Percentiles rank a stretch among this genome's conserved stretches.
Evolutionary conservation across 1,284 basidiomycete genomes (phyloP).

Genomic region (Dichomitus squalens): DNA sequence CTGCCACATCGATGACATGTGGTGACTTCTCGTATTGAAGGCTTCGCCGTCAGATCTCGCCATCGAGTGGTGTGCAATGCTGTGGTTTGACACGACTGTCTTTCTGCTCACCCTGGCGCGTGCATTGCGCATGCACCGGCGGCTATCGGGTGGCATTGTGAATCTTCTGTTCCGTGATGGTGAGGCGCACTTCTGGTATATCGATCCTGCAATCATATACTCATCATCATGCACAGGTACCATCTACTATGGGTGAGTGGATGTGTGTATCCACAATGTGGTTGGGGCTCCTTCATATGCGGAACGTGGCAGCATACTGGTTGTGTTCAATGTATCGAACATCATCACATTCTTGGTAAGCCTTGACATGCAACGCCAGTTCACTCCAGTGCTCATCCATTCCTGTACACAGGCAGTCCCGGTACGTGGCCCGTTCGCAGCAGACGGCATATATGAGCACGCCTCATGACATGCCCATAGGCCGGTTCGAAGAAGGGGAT

Average conservation of each 20-base stretch:
- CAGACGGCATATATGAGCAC: not conserved
- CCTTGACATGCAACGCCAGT: not conserved
- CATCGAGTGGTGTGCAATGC: constrained; percentile 15
- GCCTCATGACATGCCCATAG: not conserved
- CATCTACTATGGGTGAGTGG: constrained; percentile 7
- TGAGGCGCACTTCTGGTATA: not conserved
- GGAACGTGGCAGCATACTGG: not conserved
- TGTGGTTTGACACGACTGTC: constrained; percentile 22
- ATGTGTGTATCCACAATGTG: no score
- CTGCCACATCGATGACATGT: not conserved
- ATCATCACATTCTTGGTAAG: not conserved
- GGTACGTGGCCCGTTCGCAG: not conserved
- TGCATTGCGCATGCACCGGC: constrained; percentile 9
- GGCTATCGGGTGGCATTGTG: constrained; percentile 13
- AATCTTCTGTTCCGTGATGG: constrained; percentile 22
- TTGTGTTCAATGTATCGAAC: not conserved
- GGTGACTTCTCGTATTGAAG: not conserved
- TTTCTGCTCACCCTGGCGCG: constrained; percentile 17
- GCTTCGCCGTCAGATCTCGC: constrained; percentile 8
- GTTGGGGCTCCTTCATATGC: no score
- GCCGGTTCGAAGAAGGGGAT: constrained; percentile 1
- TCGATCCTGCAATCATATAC: not conserved
- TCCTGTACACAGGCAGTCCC: not conserved
- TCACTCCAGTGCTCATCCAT: not conserved
- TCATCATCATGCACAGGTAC: not conserved